phyloP scores from a whole-genome alignment of 2,329 filamentous ascomycete genomes.

The Fusarium sambucinum region DNA sequence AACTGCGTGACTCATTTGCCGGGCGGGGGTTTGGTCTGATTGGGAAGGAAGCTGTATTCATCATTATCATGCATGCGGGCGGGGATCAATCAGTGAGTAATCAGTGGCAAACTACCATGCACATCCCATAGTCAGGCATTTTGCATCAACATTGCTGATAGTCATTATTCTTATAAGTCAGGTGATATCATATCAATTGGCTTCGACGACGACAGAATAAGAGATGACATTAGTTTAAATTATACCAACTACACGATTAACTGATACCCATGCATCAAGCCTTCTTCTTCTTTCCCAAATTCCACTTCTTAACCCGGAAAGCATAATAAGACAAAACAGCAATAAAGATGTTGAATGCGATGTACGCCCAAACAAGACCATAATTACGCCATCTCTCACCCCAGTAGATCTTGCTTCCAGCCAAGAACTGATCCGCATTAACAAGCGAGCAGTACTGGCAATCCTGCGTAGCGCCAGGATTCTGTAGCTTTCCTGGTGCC shows the following conservation, averaged over 20 bases:
- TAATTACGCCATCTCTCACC: conserved; percentile 37
- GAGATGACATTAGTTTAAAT: rapidly evolving
- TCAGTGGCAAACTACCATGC: neutral
- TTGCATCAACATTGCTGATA: neutral
- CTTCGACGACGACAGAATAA: too few relatives aligned
- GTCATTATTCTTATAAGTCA: neutral
- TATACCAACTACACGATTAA: neutral
- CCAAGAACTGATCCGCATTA: conserved; percentile 35
- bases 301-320: conserved; percentile 42
- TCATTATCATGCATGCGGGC: neutral
- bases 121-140: neutral
- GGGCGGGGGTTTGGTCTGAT: neutral
- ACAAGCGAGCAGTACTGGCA: conserved; percentile 32
- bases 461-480: conserved; percentile 20
- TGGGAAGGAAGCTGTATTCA: conserved; percentile 19
- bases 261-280: neutral
- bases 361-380: conserved; percentile 34
- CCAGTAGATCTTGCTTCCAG: conserved; percentile 32
- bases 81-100: neutral
- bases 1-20: conserved; percentile 1
- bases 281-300: conserved; percentile 36
- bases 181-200: too few relatives aligned
- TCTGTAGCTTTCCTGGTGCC: conserved; percentile 47
- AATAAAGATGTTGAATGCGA: conserved; percentile 35
- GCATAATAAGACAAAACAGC: conserved; percentile 34